Evolutionary conservation across 169 alveolate species (phyloP).

Genomic region (Theileria orientalis): DNA sequence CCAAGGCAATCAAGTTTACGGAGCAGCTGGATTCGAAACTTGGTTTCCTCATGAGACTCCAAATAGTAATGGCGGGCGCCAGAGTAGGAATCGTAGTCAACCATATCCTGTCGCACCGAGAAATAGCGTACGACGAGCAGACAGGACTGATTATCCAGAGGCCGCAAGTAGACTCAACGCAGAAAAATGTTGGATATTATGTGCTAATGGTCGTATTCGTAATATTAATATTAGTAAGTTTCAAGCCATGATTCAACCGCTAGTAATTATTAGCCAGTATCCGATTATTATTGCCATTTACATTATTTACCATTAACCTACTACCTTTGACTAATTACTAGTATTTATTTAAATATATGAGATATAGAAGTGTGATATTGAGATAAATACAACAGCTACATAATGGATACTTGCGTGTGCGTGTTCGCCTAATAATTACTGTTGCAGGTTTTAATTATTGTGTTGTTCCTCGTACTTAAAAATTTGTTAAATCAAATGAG

Average conservation of each 20-base stretch:
- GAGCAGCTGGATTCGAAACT: constrained; percentile 57
- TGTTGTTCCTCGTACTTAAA: not conserved
- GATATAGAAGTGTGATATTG: not conserved
- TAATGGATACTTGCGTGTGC: no score
- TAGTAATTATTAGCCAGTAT: not conserved
- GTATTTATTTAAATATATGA: not conserved
- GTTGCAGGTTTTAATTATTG: not conserved
- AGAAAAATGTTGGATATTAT: constrained; percentile 18
- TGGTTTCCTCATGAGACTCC: constrained; percentile 62
- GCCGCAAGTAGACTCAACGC: constrained; percentile 24
- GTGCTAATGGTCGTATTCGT: constrained; percentile 1
- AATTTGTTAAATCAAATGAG: not conserved
- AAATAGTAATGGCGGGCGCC: constrained; percentile 83
- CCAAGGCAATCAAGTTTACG: constrained; percentile 62
- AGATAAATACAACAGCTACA: no score
- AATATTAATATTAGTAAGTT: constrained; percentile 27
- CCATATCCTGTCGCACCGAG: constrained; percentile 72
- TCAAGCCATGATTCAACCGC: not conserved
- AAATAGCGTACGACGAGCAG: constrained; percentile 52
- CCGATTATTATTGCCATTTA: not conserved
- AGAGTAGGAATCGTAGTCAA: constrained; percentile 77
- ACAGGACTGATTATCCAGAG: constrained; percentile 54
- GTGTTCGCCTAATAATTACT: not conserved
- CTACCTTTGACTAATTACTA: no score
- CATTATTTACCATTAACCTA: no score